Evolutionary conservation across 768 basidiomycete genomes (phyloP), one percentile per base, ranked within the genome.

Genomic region (Tulasnella sp.): DNA sequence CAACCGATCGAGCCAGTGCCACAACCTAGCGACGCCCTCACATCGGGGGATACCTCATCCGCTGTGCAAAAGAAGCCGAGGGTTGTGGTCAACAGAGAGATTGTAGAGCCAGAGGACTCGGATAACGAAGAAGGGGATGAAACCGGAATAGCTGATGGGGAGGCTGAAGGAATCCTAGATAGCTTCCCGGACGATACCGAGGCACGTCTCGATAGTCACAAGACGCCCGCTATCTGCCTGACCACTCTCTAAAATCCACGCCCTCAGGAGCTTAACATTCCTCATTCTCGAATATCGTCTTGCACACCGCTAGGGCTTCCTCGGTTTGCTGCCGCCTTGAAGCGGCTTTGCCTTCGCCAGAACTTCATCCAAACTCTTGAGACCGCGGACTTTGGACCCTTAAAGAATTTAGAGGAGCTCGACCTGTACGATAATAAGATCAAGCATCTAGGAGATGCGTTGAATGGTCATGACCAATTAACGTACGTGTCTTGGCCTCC

Each of bases 351-450:
- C 85, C 87, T 98, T 32, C 88, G 96, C 48, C 95, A 97, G 85
- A 98, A 98, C 83, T 88, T 88, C 77, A 89, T 98, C 80, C 87
- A 91, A 0, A 84, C 85, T 37, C 87, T 98, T 69, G 90, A 96
- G 80, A 89, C 92, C 5, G 88, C 89, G 20, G 89, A 91, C 13
- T 94, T 97, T 81, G 85, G 86, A 40, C 85, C 87, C 42, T 84
- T 98, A 77, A 87, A 83, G 16, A 87, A 89, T 69, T 85, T 99
- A 46, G 93, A 95, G 82, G 98, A 99, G 80, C 84, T 99, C 78
- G 98, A 99, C 85, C 81, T 98, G 80, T 99, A 99, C 83, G 98
- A 99, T 84, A 99, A 99, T 86, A 92, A 94, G 83, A 83, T 99
- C 80, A 96, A 94, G 85, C 84, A 86, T 73, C 79, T 93, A 26